A percentile compares a stretch with the other conserved stretches of the same genome.
phyloP scores from a whole-genome alignment of 805 yeast genomes.

The Monosporozyma unispora region DNA sequence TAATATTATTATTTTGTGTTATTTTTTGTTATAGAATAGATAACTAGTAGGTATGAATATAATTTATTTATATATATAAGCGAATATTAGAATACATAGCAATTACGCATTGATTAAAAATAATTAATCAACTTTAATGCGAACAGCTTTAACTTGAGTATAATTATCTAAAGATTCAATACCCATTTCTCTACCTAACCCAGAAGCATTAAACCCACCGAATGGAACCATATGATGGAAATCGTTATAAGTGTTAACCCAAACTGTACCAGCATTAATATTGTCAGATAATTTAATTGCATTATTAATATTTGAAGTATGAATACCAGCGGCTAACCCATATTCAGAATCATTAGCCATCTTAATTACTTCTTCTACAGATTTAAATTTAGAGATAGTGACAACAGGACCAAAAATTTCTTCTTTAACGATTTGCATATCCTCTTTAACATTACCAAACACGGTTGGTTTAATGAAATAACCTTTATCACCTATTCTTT shows the following conservation, averaged over 20 bases:
- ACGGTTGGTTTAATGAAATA: constrained; percentile 66
- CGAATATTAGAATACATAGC: constrained; percentile 37
- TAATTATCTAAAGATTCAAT: constrained; percentile 77
- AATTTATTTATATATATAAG: constrained; percentile 61
- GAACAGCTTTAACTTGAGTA: constrained; percentile 77
- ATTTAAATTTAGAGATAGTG: constrained; percentile 68
- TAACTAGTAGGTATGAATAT: too few relatives aligned
- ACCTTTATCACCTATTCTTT: constrained; percentile 50
- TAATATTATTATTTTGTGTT: constrained; percentile 53
- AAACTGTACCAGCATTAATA: constrained; percentile 80
- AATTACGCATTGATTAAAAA: constrained; percentile 39
- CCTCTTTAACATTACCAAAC: constrained; percentile 59
- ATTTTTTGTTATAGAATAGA: constrained; percentile 79
- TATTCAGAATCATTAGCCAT: constrained; percentile 74
- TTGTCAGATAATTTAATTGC: constrained; percentile 68
- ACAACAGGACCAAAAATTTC: constrained; percentile 92
- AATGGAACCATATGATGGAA: constrained; percentile 84
- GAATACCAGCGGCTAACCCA: constrained; percentile 89
- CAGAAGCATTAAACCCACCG: constrained; percentile 87
- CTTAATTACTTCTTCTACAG: constrained; percentile 70
- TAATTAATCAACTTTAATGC: constrained; percentile 33
- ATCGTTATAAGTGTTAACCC: constrained; percentile 87
- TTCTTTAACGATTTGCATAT: constrained; percentile 61
- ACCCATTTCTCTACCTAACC: constrained; percentile 92
- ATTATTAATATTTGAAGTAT: constrained; percentile 64